Evolutionary conservation across 345 rosid species (phyloP).

Genomic region (Raphanus sativus): DNA sequence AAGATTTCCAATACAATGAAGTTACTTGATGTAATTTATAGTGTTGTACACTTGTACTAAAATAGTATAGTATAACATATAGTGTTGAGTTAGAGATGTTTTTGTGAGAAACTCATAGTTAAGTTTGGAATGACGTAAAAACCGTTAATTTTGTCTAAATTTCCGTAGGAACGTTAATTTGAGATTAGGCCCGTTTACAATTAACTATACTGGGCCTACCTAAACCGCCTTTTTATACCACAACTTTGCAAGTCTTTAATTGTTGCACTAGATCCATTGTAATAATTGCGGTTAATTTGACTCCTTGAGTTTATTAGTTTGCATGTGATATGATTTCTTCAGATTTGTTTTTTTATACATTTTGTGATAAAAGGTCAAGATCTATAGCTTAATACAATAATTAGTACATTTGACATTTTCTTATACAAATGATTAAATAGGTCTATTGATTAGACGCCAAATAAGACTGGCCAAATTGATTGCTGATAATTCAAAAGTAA

Average conservation of each 20-base stretch:
- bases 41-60: too few relatives aligned
- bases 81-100: too few relatives aligned
- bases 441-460: conserved; percentile 17
- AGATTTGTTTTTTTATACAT: not conserved
- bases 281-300: conserved; percentile 9
- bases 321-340: conserved; percentile 21
- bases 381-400: not conserved
- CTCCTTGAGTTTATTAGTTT: conserved; percentile 21
- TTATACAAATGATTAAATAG: not conserved
- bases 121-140: too few relatives aligned
- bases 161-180: not conserved
- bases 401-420: not conserved
- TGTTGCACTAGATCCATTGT: conserved; percentile 3
- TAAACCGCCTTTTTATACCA: not conserved
- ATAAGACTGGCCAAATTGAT: conserved; percentile 18
- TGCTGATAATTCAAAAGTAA: not conserved
- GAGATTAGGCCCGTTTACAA: not conserved
- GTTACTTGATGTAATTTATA: too few relatives aligned
- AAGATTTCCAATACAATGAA: too few relatives aligned
- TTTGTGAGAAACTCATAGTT: too few relatives aligned
- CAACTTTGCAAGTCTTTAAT: not conserved
- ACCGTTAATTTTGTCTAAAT: not conserved
- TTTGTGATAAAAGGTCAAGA: conserved; percentile 18
- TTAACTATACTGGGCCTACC: not conserved
- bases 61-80: too few relatives aligned